These are phyloP conservation scores for Tuber borchii DNA, from an alignment of 495 filamentous ascomycete species.

Conservation along the genomic window DNA sequence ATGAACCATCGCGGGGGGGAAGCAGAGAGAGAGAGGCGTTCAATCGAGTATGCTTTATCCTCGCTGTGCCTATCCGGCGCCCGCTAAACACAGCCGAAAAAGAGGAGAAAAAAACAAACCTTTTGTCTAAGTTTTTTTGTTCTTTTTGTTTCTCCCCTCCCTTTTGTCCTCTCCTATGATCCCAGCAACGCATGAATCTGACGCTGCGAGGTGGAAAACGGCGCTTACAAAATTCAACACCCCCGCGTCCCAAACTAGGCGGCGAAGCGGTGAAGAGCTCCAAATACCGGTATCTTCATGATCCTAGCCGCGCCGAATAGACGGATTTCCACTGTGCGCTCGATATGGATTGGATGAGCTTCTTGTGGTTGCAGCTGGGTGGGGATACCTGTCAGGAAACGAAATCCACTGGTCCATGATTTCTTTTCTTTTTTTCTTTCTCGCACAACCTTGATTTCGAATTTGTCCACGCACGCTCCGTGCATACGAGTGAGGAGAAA, in stretches of 20 bases:
- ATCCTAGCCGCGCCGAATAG: not conserved
- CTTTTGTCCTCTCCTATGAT: constrained; percentile 16
- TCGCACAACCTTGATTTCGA: not conserved
- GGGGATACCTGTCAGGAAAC: not conserved
- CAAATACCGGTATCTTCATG: not conserved
- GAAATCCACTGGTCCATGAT: not conserved
- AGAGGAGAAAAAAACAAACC: not conserved
- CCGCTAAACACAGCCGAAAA: not conserved
- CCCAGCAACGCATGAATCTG: constrained; percentile 32
- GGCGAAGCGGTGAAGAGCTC: not conserved
- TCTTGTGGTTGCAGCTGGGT: not conserved
- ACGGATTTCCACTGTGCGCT: not conserved
- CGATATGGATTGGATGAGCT: not conserved
- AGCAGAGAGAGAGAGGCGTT: not conserved
- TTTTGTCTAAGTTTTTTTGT: not conserved
- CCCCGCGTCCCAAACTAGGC: constrained; percentile 10
- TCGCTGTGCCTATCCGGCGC: no score
- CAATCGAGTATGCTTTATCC: no score
- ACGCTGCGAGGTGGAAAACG: constrained; percentile 17
- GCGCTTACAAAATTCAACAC: constrained; percentile 29
- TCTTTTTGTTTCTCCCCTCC: not conserved
- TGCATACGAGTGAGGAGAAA: not conserved
- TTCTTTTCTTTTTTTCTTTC: not conserved
- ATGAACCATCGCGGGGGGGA: constrained; percentile 11
- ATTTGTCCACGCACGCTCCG: not conserved